Evolutionary conservation across 2,329 filamentous ascomycete genomes (phyloP).

Genomic region (Verticillium isaacii): DNA sequence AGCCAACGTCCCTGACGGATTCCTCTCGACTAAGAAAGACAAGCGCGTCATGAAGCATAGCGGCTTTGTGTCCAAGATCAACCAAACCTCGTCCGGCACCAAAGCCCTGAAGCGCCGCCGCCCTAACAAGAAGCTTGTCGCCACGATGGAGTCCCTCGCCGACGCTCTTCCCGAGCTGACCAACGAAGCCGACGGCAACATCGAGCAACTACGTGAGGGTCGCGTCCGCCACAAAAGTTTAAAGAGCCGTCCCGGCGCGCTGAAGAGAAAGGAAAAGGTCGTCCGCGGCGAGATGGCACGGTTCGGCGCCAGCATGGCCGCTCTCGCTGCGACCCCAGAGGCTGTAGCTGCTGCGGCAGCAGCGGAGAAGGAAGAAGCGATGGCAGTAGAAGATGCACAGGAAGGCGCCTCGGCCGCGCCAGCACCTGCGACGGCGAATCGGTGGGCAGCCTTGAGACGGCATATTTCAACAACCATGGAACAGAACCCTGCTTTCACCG

Average conservation of each 20-base stretch:
- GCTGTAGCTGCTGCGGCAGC: slow-evolving; percentile 8
- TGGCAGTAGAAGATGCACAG: slow-evolving; percentile 11
- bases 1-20: slow-evolving; percentile 48
- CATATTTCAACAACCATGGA: slow-evolving; percentile 89
- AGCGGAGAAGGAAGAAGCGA: slow-evolving; percentile 6
- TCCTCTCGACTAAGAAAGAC: slow-evolving; percentile 73
- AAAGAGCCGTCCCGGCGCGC: slow-evolving; percentile 68
- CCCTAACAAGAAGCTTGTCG: slow-evolving; percentile 71
- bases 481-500: slow-evolving; percentile 71
- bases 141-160: slow-evolving; percentile 70
- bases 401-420: slow-evolving; percentile 10
- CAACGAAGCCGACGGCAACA: slow-evolving; percentile 40
- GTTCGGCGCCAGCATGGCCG: slow-evolving; percentile 78
- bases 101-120: slow-evolving; percentile 60
- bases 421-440: slow-evolving; percentile 42
- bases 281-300: slow-evolving; percentile 77
- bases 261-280: slow-evolving; percentile 77
- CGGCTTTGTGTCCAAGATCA: slow-evolving; percentile 70
- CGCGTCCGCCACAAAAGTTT: slow-evolving; percentile 72
- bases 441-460: slow-evolving; percentile 76
- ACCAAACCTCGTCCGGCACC: slow-evolving; percentile 47
- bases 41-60: slow-evolving; percentile 80
- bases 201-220: slow-evolving; percentile 40
- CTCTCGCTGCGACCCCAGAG: slow-evolving; percentile 48
- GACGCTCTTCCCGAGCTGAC: slow-evolving; percentile 70